Base-by-base conservation (phyloP, 75 land plant genomes). In the Sequoiadendron giganteum region DNA sequence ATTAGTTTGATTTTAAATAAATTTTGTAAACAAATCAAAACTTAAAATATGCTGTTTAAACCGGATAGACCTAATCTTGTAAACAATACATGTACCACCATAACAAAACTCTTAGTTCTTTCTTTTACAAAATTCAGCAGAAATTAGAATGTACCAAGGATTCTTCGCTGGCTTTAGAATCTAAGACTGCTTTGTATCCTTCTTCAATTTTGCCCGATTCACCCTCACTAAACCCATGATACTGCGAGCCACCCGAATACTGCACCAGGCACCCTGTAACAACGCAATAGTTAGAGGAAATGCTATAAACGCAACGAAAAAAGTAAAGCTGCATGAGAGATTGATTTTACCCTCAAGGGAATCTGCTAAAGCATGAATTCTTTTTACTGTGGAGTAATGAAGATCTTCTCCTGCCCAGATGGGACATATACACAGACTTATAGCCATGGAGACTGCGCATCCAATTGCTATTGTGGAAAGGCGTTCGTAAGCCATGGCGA, bases 351-450 rank as follows among this genome's bases (percentile, higher is more conserved):
- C 95, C 90, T 93, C 91, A 28, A 94, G 81, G 18, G 91, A 90
- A 47, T 21, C 32, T 25, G 94, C 91, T 15, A 94, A 87, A 2
- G 32, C 76, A 39, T 92, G 49, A 25, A 94, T 89, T 28, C 89
- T 94, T 39, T 88, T 58, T 30, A 73, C 89, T 0, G 85, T 34
- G 70, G 93, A 89, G 45, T 82, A 45, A 84, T 94, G 94, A 45
- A 94, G 90, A 78, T 94, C 95, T 32, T 94, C 95, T 16, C 95
- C 90, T 72, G 95, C 94, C 94, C 94, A 94, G 2, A 88, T 88
- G 18, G 95, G 95, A 84, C 85, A 91, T 32, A 94, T 25, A 55
- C 90, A 85, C 16, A 92, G 84, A 90, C 93, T 93, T 30, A 83
- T 89, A 79, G 91, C 58, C 30, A 93, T 47, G 83, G 90, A 88